Conservation (phyloP, 2,329 filamentous ascomycete genomes). For the Alternaria sp. region DNA sequence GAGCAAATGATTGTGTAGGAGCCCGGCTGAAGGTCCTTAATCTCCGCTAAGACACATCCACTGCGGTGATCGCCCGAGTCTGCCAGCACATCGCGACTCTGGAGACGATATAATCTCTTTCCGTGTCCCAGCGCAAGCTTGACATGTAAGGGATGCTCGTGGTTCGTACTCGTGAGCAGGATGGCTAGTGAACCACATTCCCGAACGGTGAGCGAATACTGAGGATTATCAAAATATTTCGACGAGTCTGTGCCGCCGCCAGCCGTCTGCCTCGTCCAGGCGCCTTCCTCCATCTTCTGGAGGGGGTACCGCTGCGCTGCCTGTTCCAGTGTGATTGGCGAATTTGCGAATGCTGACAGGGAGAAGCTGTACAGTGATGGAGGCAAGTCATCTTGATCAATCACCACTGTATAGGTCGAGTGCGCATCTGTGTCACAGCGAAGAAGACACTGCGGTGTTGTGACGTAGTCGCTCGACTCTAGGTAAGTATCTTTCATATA, state of each 20-base stretch:
- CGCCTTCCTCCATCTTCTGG: slow-evolving; percentile 66
- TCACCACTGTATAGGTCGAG: slow-evolving; percentile 68
- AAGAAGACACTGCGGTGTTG: slow-evolving; percentile 90
- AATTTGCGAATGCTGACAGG: slow-evolving; percentile 79
- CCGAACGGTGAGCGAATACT: slow-evolving; percentile 74
- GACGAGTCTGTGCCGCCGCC: slow-evolving; percentile 83
- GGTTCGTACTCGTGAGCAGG: slow-evolving; percentile 72
- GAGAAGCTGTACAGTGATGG: slow-evolving; percentile 82
- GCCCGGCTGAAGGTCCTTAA: slow-evolving; percentile 69
- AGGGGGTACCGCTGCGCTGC: slow-evolving; percentile 69
- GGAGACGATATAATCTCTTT: slow-evolving; percentile 73
- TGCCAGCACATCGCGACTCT: slow-evolving; percentile 77
- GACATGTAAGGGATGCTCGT: slow-evolving; percentile 80
- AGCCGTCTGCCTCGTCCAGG: slow-evolving; percentile 81
- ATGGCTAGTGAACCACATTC: slow-evolving; percentile 71
- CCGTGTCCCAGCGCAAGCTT: slow-evolving; percentile 83
- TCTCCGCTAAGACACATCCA: slow-evolving; percentile 75
- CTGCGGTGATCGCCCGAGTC: slow-evolving; percentile 90
- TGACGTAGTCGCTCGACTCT: slow-evolving; percentile 84
- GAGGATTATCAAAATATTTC: slow-evolving; percentile 85
- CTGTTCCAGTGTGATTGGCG: slow-evolving; percentile 66
- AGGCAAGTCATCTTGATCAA: slow-evolving; percentile 81
- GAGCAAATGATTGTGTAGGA: slow-evolving; percentile 89
- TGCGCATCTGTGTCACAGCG: slow-evolving; percentile 69
- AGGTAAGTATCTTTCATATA: slow-evolving; percentile 76